A percentile compares a stretch with the other conserved stretches of the same genome.
Conservation (phyloP, 116 monocot species). For the Papilionanthe hybrid region DNA sequence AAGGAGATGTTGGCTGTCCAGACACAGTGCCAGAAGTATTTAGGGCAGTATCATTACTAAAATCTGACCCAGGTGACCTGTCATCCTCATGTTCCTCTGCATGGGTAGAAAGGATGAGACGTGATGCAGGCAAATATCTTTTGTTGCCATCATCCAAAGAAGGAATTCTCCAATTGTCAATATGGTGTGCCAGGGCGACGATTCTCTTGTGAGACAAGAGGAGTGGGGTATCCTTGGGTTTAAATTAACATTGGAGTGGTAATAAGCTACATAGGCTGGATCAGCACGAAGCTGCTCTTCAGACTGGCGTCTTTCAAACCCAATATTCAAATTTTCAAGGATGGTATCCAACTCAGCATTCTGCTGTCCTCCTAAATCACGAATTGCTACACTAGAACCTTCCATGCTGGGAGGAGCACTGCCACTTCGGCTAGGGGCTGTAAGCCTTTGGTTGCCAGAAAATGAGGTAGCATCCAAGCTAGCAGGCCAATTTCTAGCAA, state of each 20-base stretch:
- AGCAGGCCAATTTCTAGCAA: too few species aligned
- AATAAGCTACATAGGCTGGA: slow-evolving; percentile 75
- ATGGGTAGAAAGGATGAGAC: slow-evolving; percentile 56
- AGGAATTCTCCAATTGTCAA: slow-evolving; percentile 36
- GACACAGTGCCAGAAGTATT: slow-evolving; percentile 18
- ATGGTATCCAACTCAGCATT: slow-evolving; percentile 23
- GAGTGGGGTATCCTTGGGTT: slow-evolving; percentile 95
- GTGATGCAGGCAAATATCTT: slow-evolving; percentile 22
- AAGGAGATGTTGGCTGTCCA: slow-evolving; percentile 22
- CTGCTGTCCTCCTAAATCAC: slow-evolving; percentile 20
- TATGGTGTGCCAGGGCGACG: slow-evolving; percentile 42
- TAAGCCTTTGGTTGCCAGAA: slow-evolving; percentile 18
- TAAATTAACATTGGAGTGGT: slow-evolving; percentile 72
- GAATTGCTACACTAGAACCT: slow-evolving; percentile 60
- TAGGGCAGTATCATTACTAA: slow-evolving; percentile 10
- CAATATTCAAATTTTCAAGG: slow-evolving; percentile 34
- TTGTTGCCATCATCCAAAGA: slow-evolving; percentile 55
- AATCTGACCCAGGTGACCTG: slow-evolving; percentile 35
- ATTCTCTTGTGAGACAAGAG: slow-evolving; percentile 57
- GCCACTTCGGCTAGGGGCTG: slow-evolving; percentile 68
- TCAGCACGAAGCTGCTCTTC: slow-evolving; percentile 73
- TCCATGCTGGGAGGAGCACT: slow-evolving; percentile 96
- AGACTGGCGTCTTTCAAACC: slow-evolving; percentile 24
- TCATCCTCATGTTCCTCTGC: slow-evolving; percentile 84
- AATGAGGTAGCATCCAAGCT: slow-evolving; percentile 18